A percentile compares a stretch with the other conserved stretches of the same genome.
Conservation (phyloP, 2,329 filamentous ascomycete genomes). For the Fusarium begoniae region DNA sequence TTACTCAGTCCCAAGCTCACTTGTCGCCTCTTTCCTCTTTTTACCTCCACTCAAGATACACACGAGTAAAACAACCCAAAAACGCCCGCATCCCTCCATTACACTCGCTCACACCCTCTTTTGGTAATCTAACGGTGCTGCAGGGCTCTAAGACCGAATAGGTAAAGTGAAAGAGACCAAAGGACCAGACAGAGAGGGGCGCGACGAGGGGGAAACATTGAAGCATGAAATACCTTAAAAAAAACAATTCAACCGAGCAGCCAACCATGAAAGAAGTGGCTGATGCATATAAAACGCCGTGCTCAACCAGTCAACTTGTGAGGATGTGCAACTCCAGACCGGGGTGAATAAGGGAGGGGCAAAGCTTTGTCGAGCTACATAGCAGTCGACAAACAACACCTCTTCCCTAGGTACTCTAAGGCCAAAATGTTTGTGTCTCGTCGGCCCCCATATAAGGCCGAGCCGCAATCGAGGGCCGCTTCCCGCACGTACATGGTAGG, state of each 20-base stretch:
- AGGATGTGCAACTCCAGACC: constrained; percentile 4
- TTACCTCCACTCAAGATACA: constrained; percentile 9
- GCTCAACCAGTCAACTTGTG: constrained; percentile 17
- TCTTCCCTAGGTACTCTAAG: not conserved
- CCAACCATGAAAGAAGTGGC: constrained; percentile 27
- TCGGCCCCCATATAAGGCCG: constrained; percentile 9
- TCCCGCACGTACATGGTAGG: constrained; percentile 14
- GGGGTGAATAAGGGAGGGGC: constrained; percentile 1
- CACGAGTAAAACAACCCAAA: constrained; percentile 18
- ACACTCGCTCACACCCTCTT: constrained; percentile 17
- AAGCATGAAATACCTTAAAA: not conserved
- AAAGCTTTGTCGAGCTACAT: not conserved
- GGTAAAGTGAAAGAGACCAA: constrained; percentile 8
- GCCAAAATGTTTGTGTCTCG: constrained; percentile 8
- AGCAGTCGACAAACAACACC: constrained; percentile 4
- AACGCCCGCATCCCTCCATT: constrained; percentile 23
- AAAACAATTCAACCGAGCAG: constrained; percentile 10
- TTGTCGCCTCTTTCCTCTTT: constrained; percentile 32
- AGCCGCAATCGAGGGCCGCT: constrained; percentile 19
- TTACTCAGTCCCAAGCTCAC: not conserved
- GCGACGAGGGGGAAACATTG: not conserved
- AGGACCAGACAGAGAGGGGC: constrained; percentile 10
- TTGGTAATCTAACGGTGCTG: constrained; percentile 28
- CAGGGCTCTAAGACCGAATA: constrained; percentile 22
- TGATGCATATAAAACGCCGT: constrained; percentile 33